phyloP scores from a whole-genome alignment of 495 filamentous ascomycete species.

The Xylaria longipes region DNA sequence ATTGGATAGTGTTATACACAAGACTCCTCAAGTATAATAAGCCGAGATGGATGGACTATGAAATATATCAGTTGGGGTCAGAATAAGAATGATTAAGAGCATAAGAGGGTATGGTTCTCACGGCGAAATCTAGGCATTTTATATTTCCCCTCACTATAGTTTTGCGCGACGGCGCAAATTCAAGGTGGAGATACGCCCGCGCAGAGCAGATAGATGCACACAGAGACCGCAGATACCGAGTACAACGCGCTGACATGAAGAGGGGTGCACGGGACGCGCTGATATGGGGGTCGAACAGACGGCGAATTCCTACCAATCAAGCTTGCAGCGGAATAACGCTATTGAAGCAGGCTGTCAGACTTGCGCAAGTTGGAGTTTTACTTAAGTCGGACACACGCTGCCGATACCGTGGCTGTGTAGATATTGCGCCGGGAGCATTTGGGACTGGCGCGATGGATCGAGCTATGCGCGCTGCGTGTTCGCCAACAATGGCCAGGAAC shows the following conservation, averaged over 20 bases:
- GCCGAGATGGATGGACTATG: not conserved
- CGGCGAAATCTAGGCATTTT: conserved; percentile 18
- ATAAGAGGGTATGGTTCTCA: conserved; percentile 2
- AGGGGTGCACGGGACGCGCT: not conserved
- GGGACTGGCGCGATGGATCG: not conserved
- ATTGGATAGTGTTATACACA: not conserved
- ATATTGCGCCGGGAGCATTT: conserved; percentile 16
- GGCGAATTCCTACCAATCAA: conserved; percentile 14
- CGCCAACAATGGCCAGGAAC: not conserved
- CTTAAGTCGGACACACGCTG: conserved; percentile 8
- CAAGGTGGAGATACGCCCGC: conserved; percentile 35
- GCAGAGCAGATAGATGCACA: conserved; percentile 6
- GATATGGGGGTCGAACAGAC: not conserved
- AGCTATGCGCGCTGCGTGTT: not conserved
- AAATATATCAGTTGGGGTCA: not conserved
- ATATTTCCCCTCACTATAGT: conserved; percentile 28
- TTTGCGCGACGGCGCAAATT: conserved; percentile 42
- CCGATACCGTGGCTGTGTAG: not conserved
- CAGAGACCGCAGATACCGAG: conserved; percentile 8
- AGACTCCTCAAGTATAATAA: not conserved
- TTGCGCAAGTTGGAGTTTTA: conserved; percentile 2
- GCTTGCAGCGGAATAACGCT: conserved; percentile 15
- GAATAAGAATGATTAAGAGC: not conserved
- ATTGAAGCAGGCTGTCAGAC: conserved; percentile 13
- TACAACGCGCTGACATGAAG: not conserved